A percentile compares a stretch with the other conserved stretches of the same genome.
These are phyloP conservation scores for Paraglomus brasilianum DNA, from an alignment of 192 early-diverging fungal species.

Conservation along the genomic window DNA sequence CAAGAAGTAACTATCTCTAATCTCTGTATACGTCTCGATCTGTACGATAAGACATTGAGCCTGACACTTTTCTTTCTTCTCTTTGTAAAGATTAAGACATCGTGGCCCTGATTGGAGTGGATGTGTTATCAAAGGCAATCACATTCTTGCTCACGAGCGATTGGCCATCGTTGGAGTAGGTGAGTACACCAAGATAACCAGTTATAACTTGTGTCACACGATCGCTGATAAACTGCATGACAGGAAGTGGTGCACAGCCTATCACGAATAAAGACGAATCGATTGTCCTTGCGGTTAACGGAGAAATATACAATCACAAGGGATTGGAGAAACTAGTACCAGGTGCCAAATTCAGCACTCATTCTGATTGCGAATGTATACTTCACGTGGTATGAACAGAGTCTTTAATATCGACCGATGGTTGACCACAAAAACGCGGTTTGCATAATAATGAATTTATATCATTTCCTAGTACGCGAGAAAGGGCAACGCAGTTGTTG, in stretches of 20 bases:
- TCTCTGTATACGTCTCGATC: neutral
- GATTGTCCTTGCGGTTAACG: slow-evolving; percentile 90
- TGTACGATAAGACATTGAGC: neutral
- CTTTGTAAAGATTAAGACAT: slow-evolving; percentile 76
- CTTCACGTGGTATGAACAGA: slow-evolving; percentile 72
- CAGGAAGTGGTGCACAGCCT: slow-evolving; percentile 94
- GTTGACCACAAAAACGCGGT: neutral
- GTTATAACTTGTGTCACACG: neutral
- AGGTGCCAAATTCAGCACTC: slow-evolving; percentile 82
- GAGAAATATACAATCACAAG: slow-evolving; percentile 99
- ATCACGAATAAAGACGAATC: slow-evolving; percentile 88
- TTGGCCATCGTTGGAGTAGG: slow-evolving; percentile 98
- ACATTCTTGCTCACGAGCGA: slow-evolving; percentile 95
- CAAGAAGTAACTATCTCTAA: slow-evolving; percentile 63
- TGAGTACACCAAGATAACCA: slow-evolving; percentile 40
- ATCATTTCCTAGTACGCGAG: slow-evolving; percentile 71
- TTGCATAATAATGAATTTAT: slow-evolving; percentile 1
- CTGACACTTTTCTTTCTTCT: neutral
- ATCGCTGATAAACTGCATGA: neutral
- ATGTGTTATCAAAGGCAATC: slow-evolving; percentile 74
- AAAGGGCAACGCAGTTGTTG: slow-evolving; percentile 76
- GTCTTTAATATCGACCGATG: neutral
- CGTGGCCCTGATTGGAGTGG: slow-evolving; percentile 99
- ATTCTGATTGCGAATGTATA: slow-evolving; percentile 98
- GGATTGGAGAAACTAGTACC: slow-evolving; percentile 74